Base-by-base conservation (phyloP, 148 eudicot species). In the Amaranthus palmeri region DNA sequence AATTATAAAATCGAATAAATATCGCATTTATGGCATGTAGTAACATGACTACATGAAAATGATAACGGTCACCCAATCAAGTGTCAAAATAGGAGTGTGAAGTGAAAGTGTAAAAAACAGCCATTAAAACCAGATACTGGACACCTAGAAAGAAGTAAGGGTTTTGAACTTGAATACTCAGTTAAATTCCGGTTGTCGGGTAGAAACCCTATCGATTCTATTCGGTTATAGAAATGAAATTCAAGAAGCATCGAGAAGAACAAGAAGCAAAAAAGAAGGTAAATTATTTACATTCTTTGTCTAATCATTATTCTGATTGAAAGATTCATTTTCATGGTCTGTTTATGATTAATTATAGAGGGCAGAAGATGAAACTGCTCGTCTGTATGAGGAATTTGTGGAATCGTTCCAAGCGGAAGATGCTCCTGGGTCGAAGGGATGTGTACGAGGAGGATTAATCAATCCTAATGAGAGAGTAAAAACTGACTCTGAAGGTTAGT, bases 201-300 rank as follows among this genome's bases (percentile, higher is more conserved):
- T 25, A 2, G 2, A 25, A 25, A 25, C 36, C 11, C 5, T 67
- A 57, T 59, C 55, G 54, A 68, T 61, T 44, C 45, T 57, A 9
- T 11, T 55, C 42, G 44, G 6, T 36, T 15, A 57, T 10, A 44
- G 74, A 72, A 61, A 95, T 95, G 99, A 91, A 88, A 41, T 95
- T 91, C 56, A 92, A 95, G 78, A 95, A 95, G 85, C 99, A 95
- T 63, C 83, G 96, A 73, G 99, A 95, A 79, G 99, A 89, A 77
- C 90, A 91, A 77, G 97, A 86, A 65, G 99, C 97, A 7, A 95
- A 92, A 79, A 95, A 95, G 78, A 95, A 95, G 93, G 99, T 88
- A 61, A 55, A 48, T 25, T 25, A 0, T 13, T 46, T 62, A 59
- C 51, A 63, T 77, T 36, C 41, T 61, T 73, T 42, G 5, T 12